Conservation (phyloP, 805 yeast species). For the Candida silvicultrix region DNA sequence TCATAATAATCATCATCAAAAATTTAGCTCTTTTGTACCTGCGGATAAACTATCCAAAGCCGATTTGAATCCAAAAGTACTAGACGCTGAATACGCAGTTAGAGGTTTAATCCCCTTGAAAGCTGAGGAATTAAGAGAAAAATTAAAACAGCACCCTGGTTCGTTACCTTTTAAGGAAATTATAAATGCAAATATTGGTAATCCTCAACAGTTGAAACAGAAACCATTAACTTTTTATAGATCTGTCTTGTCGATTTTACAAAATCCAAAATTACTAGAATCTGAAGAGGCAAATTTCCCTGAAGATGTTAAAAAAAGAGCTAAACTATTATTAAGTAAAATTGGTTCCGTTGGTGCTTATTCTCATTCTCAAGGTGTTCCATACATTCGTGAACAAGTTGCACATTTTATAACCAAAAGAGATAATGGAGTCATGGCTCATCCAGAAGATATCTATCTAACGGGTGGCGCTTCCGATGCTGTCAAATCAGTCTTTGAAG, state of each 20-base stretch:
- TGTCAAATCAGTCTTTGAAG: slow-evolving; percentile 69
- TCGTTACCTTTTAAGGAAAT: slow-evolving; percentile 73
- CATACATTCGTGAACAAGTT: slow-evolving; percentile 63
- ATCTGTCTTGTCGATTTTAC: slow-evolving; percentile 79
- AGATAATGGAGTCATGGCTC: slow-evolving; percentile 68
- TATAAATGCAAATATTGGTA: slow-evolving; percentile 91
- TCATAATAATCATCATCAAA: background rate
- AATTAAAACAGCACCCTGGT: slow-evolving; percentile 46
- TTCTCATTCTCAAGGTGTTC: slow-evolving; percentile 87
- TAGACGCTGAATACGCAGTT: slow-evolving; percentile 92
- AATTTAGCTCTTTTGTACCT: slow-evolving; percentile 13
- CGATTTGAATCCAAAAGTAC: slow-evolving; percentile 67
- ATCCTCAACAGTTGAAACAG: slow-evolving; percentile 96
- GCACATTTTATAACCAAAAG: slow-evolving; percentile 75
- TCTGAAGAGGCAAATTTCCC: slow-evolving; percentile 33
- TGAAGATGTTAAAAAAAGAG: slow-evolving; percentile 68
- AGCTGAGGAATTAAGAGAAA: slow-evolving; percentile 74
- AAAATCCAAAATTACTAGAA: slow-evolving; percentile 67
- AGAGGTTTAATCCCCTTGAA: slow-evolving; percentile 90
- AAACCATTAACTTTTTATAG: slow-evolving; percentile 93
- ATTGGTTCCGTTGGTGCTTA: slow-evolving; percentile 92
- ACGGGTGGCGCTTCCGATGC: slow-evolving; percentile 96
- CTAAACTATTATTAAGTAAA: slow-evolving; percentile 48
- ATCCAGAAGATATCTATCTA: slow-evolving; percentile 69
- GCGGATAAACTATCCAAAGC: slow-evolving; percentile 32